Conservation (phyloP, 2,329 filamentous ascomycete species). For the Didymella lethalis region DNA sequence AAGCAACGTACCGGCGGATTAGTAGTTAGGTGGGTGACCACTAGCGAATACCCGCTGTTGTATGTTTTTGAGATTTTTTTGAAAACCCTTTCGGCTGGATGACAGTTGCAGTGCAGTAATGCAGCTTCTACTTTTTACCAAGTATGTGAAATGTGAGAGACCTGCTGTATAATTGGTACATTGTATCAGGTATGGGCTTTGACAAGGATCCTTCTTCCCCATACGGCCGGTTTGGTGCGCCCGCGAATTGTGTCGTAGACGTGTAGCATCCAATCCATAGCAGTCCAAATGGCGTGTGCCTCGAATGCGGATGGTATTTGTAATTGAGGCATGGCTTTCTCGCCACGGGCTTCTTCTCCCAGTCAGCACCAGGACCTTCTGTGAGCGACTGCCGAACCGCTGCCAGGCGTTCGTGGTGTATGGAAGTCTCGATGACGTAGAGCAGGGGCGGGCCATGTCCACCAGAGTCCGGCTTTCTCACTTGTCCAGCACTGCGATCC, state of each 20-base stretch:
- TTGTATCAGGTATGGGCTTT: too few species aligned
- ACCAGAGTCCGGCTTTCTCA: not conserved
- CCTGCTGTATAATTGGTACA: too few species aligned
- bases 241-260: too few species aligned
- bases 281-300: not conserved
- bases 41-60: not conserved
- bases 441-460: not conserved
- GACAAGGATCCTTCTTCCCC: too few species aligned
- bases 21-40: too few species aligned
- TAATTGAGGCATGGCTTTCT: not conserved
- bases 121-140: not conserved
- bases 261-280: too few species aligned
- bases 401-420: not conserved
- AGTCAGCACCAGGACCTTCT: not conserved
- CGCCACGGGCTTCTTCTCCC: conserved; percentile 4
- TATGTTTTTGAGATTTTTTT: not conserved
- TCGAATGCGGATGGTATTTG: not conserved
- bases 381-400: not conserved
- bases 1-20: too few species aligned
- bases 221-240: too few species aligned
- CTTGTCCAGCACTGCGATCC: not conserved
- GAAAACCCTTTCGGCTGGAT: not conserved
- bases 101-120: not conserved
- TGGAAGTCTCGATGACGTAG: not conserved
- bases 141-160: too few species aligned